phyloP scores from a whole-genome alignment of 495 filamentous ascomycete genomes.

The Ramalina peruviana region DNA sequence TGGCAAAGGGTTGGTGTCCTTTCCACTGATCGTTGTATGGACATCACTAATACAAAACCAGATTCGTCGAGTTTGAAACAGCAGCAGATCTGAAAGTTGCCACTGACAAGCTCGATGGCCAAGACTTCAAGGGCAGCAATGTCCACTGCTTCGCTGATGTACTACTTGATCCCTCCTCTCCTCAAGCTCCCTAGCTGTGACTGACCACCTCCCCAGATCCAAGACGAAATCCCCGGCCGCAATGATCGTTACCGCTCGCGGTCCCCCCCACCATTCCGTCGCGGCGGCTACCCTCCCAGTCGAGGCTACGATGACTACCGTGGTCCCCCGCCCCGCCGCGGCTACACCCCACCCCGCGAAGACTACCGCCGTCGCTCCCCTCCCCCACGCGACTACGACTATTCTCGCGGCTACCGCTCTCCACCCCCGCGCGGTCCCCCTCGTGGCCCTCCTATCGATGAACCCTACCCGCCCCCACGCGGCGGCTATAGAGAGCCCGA shows the following conservation, averaged over 20 bases:
- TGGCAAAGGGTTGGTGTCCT: constrained; percentile 68
- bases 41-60: constrained; percentile 21
- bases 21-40: not conserved
- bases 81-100: constrained; percentile 76
- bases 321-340: constrained; percentile 51
- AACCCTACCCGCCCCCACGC: constrained; percentile 49
- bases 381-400: constrained; percentile 71
- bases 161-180: constrained; percentile 22
- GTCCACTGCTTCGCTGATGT: constrained; percentile 82
- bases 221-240: constrained; percentile 48
- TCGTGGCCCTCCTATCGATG: constrained; percentile 55
- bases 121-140: constrained; percentile 76
- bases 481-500: constrained; percentile 24
- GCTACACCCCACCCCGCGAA: constrained; percentile 58
- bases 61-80: constrained; percentile 97
- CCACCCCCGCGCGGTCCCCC: constrained; percentile 46
- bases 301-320: constrained; percentile 56
- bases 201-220: constrained; percentile 38
- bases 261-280: constrained; percentile 62
- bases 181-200: constrained; percentile 22
- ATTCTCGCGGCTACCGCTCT: constrained; percentile 55
- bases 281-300: constrained; percentile 45
- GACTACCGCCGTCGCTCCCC: constrained; percentile 78
- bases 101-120: constrained; percentile 79
- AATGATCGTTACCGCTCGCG: constrained; percentile 52